Conservation (phyloP, 148 eudicot genomes). For the Mesembryanthemum crystallinum region DNA sequence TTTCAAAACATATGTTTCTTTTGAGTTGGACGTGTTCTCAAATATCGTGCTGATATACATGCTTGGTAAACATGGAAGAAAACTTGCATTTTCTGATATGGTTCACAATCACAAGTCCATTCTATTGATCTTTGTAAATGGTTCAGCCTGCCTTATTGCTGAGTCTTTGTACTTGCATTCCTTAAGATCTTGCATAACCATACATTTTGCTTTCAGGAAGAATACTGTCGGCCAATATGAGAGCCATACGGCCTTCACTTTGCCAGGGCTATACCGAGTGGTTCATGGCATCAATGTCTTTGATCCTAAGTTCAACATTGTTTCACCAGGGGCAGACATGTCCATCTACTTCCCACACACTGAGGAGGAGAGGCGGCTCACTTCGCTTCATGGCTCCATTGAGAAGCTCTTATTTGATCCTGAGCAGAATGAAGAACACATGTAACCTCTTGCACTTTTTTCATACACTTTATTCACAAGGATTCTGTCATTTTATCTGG, state of each 20-base stretch:
- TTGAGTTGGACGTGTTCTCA: neutral
- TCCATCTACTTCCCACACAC: constrained; percentile 72
- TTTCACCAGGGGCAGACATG: constrained; percentile 96
- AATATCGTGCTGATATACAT: neutral
- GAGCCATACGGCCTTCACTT: constrained; percentile 85
- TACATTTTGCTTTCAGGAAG: constrained; percentile 48
- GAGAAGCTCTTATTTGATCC: constrained; percentile 77
- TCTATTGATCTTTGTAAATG: too few relatives aligned
- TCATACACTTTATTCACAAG: neutral
- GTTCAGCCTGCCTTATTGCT: neutral
- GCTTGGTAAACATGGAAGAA: neutral
- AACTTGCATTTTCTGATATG: neutral
- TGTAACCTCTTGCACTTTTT: constrained; percentile 45
- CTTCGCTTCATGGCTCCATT: constrained; percentile 63
- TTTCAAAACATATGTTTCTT: neutral
- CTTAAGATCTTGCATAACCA: neutral
- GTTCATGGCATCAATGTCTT: constrained; percentile 96
- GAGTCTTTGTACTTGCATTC: neutral
- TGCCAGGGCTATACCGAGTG: constrained; percentile 88
- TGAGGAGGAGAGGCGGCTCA: constrained; percentile 68
- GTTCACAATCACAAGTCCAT: neutral
- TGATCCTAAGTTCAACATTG: constrained; percentile 97
- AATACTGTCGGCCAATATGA: constrained; percentile 96
- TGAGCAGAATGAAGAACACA: constrained; percentile 69
- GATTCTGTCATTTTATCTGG: neutral